Evolutionary conservation across 768 basidiomycete genomes (phyloP).

Genomic region (Fibroporia radiculosa): DNA sequence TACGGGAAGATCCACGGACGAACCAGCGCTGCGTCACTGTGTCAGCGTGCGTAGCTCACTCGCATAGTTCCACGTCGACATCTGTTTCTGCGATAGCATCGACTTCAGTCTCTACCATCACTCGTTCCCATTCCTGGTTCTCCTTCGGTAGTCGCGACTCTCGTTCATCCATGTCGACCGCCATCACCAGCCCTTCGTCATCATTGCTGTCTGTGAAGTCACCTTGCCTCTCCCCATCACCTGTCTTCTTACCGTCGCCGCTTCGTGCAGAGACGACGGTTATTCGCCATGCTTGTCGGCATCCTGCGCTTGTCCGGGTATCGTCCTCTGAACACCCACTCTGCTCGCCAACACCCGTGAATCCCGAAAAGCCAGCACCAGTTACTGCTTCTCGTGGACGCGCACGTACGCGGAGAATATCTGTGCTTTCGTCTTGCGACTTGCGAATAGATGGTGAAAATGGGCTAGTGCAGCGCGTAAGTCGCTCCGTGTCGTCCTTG

Average conservation of each 20-base stretch:
- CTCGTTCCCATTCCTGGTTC: conserved; percentile 35
- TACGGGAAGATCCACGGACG: conserved; percentile 25
- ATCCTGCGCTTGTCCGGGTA: conserved; percentile 3
- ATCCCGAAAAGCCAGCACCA: too few species aligned
- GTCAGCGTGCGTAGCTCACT: conserved; percentile 1
- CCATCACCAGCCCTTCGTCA: conserved; percentile 26
- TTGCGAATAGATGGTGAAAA: background rate
- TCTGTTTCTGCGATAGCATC: conserved; percentile 4
- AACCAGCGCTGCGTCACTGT: conserved; percentile 2
- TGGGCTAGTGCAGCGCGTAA: conserved; percentile 22
- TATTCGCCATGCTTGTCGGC: conserved; percentile 7
- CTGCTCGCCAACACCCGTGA: conserved; percentile 6
- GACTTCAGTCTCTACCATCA: conserved; percentile 23
- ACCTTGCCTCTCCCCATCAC: conserved; percentile 8
- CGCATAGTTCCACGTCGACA: conserved; percentile 1
- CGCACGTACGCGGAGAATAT: conserved; percentile 7
- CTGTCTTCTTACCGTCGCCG: background rate
- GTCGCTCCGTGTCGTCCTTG: conserved; percentile 33
- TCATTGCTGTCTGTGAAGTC: conserved; percentile 21
- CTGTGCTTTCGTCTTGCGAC: background rate
- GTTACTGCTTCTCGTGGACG: conserved; percentile 7
- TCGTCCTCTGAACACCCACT: conserved; percentile 10
- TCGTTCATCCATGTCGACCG: conserved; percentile 28
- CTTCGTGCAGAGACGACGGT: conserved; percentile 3
- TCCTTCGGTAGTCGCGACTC: conserved; percentile 34